Evolutionary conservation across 345 rosid species (phyloP), one percentile per base, ranked within the genome.

Genomic region (Brassica incana): DNA sequence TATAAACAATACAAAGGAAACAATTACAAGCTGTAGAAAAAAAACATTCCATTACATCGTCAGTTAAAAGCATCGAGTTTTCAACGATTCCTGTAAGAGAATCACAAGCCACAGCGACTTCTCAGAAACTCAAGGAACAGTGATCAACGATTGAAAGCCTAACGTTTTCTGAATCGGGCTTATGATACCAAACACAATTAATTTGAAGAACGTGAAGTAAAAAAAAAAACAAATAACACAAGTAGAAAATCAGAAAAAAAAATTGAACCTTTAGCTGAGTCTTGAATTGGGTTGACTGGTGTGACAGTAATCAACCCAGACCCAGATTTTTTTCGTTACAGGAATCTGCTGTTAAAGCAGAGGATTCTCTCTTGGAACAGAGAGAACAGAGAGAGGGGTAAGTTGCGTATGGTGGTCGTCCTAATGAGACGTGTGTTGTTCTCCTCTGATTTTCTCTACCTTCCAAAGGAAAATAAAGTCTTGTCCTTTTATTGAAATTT

Each of bases 401-500:
- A 52, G 83, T 75, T 80, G 83, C 83, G 83, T 80, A 5, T 74
- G 18, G 75, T 60, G 59, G 56, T 68, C 8, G 71, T 61, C 60
- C 43, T 79, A 59, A 36, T 35, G 82, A 74, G 3, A 79, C 65
- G 65, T 74, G 67, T 69, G 30, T 35, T 74, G 71, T 50, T 25
- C 65, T 35, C 58, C 52, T 18, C 77, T 33, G 52, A 56, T 4
- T 38, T 72, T 5, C 20, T 58, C 38, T 29, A 63, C 58, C 66
- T 6, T 10, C 5, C 59, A 11, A 25, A 8, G 56, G 7, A 30
- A 52, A 58, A 60, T 10, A 4, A 38, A 12, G 8, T 6, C 9
- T 58, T 29, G 77, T 72, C 59, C 5, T 16, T 43, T 58, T 65
- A 0, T 0, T 9, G 56, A 6, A 20, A 8, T 61, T 14, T 25